Evolutionary conservation across 2,329 filamentous ascomycete species (phyloP).

Genomic region (Penicillium psychrosexuale): DNA sequence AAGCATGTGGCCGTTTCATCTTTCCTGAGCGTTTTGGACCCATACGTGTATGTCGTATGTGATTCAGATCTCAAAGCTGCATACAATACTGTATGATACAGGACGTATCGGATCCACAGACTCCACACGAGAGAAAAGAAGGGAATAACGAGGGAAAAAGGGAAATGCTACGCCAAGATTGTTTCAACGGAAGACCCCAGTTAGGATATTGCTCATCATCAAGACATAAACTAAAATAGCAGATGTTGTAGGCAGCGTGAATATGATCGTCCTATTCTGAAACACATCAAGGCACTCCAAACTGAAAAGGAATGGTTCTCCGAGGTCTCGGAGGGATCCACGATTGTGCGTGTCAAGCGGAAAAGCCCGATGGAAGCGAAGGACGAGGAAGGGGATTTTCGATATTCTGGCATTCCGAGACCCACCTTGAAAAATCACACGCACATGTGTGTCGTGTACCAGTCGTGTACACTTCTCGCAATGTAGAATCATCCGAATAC

Average conservation of each 20-base stretch:
- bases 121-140: background rate
- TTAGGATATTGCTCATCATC: background rate
- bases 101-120: background rate
- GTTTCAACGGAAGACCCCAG: background rate
- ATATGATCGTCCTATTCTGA: background rate
- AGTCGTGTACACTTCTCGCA: background rate
- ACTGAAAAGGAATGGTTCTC: background rate
- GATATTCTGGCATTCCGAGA: background rate
- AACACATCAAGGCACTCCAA: background rate
- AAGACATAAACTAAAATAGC: background rate
- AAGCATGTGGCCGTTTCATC: background rate
- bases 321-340: constrained; percentile 1
- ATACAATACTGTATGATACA: constrained; percentile 2
- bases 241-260: too few relatives aligned
- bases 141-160: background rate
- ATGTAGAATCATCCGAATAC: background rate
- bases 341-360: background rate
- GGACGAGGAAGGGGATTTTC: background rate
- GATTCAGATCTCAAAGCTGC: background rate
- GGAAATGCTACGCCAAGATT: background rate
- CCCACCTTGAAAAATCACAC: background rate
- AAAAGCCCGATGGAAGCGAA: background rate
- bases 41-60: background rate
- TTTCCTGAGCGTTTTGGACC: background rate
- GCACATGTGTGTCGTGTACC: background rate